Percentiles rank a stretch among this genome's conserved stretches.
These are phyloP conservation scores for Amanita inopinata DNA, from an alignment of 768 basidiomycete genomes.

Conservation along the genomic window DNA sequence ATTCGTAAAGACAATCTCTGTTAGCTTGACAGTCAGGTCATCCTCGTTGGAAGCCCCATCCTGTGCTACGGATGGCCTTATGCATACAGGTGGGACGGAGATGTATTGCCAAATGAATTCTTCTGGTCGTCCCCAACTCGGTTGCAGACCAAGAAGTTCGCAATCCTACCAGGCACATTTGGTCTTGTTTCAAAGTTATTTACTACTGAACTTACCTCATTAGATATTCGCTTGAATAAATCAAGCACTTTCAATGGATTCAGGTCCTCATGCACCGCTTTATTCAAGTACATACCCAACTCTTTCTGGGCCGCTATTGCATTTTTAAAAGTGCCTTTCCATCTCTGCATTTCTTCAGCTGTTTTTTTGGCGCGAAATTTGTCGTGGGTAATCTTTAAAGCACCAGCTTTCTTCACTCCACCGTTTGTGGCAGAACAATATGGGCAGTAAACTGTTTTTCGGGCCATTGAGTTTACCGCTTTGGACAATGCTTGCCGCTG, in stretches of 20 bases:
- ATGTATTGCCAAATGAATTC: constrained; percentile 99
- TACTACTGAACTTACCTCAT: constrained; percentile 49
- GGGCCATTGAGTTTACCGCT: constrained; percentile 74
- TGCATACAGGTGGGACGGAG: constrained; percentile 95
- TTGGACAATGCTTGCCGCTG: constrained; percentile 78
- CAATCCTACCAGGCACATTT: constrained; percentile 54
- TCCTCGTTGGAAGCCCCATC: constrained; percentile 99
- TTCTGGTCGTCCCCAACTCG: constrained; percentile 85
- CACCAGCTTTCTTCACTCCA: constrained; percentile 90
- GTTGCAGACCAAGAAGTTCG: constrained; percentile 86
- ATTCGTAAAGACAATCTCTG: constrained; percentile 94
- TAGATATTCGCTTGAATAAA: constrained; percentile 84
- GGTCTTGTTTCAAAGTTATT: background rate
- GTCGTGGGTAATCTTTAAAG: constrained; percentile 95
- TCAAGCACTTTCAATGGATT: constrained; percentile 92
- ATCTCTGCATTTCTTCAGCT: constrained; percentile 79
- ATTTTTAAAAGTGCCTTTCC: constrained; percentile 70
- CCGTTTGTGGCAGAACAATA: constrained; percentile 93
- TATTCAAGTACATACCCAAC: constrained; percentile 72
- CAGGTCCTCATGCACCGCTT: constrained; percentile 85
- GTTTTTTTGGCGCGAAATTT: constrained; percentile 94
- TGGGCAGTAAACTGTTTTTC: constrained; percentile 87
- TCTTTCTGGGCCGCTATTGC: constrained; percentile 87
- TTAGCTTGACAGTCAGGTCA: constrained; percentile 93
- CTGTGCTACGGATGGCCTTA: constrained; percentile 93